A percentile compares a stretch with the other conserved stretches of the same genome.
These are phyloP conservation scores for Calonectria hawksworthii DNA, from an alignment of 2,329 filamentous ascomycete species.

Conservation along the genomic window DNA sequence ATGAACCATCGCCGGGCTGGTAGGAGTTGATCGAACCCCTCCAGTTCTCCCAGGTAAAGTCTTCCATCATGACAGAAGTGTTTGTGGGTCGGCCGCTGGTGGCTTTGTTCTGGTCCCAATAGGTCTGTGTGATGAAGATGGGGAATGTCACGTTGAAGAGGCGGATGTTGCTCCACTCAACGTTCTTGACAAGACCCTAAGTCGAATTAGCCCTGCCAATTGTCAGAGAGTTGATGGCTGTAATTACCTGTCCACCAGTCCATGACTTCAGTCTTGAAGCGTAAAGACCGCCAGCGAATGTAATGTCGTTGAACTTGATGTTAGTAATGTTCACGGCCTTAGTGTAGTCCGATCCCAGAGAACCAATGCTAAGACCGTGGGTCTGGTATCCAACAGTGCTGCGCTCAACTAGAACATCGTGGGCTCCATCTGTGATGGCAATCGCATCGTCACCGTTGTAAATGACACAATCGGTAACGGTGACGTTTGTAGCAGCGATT, in stretches of 20 bases:
- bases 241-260: slow-evolving; percentile 23
- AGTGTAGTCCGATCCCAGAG: slow-evolving; percentile 26
- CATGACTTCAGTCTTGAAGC: slow-evolving; percentile 26
- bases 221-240: background rate
- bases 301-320: slow-evolving; percentile 28
- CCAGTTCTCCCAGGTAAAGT: slow-evolving; percentile 28
- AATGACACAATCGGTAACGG: slow-evolving; percentile 22
- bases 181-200: slow-evolving; percentile 24
- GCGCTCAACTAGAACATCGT: slow-evolving; percentile 23
- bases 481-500: slow-evolving; percentile 15
- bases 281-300: slow-evolving; percentile 26
- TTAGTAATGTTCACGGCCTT: slow-evolving; percentile 23
- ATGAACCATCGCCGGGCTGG: slow-evolving; percentile 24
- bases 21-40: slow-evolving; percentile 26
- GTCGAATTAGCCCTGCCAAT: background rate
- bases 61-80: slow-evolving; percentile 19
- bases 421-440: slow-evolving; percentile 25
- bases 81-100: slow-evolving; percentile 20
- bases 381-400: slow-evolving; percentile 26
- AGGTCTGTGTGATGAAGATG: slow-evolving; percentile 28
- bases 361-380: slow-evolving; percentile 26
- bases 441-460: slow-evolving; percentile 25
- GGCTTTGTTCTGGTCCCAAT: slow-evolving; percentile 28
- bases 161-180: slow-evolving; percentile 28
- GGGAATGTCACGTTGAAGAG: slow-evolving; percentile 29